Conservation (phyloP, 139 green algal genomes). For the Chlorella vulgaris region DNA sequence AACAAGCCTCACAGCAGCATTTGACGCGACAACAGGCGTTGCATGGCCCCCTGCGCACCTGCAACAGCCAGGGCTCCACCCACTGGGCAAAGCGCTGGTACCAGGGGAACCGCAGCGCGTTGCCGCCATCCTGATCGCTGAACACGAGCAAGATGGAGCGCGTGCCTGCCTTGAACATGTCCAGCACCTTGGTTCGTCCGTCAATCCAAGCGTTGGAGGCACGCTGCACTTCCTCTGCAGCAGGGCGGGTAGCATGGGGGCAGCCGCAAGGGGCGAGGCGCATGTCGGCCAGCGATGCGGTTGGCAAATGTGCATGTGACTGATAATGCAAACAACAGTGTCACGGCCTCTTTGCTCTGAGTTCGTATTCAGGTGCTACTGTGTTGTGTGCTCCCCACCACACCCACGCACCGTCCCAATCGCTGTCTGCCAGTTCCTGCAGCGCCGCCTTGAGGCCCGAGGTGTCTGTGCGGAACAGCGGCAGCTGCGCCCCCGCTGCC, state of each 20-base stretch:
- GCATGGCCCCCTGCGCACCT: slow-evolving; percentile 40
- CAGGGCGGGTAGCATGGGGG: no score
- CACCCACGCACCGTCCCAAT: not conserved
- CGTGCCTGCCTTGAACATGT: slow-evolving; percentile 69
- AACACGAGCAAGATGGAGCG: slow-evolving; percentile 66
- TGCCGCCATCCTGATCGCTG: slow-evolving; percentile 50
- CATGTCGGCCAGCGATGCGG: not conserved
- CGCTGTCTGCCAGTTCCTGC: not conserved
- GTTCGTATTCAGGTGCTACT: no score
- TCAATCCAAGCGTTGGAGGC: slow-evolving; percentile 59
- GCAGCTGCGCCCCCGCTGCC: slow-evolving; percentile 57
- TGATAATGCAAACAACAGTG: no score
- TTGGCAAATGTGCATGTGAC: no score
- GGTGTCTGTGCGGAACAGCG: slow-evolving; percentile 53
- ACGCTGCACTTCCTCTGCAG: slow-evolving; percentile 38
- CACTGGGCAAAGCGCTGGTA: slow-evolving; percentile 57
- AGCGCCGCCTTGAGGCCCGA: slow-evolving; percentile 42
- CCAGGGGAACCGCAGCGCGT: slow-evolving; percentile 71
- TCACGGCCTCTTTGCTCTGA: no score
- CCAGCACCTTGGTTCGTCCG: slow-evolving; percentile 53
- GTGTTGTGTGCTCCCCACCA: not conserved
- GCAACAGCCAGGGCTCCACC: slow-evolving; percentile 65
- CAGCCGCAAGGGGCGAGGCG: not conserved
- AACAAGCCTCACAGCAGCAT: no score
- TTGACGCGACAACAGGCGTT: not conserved